Conservation (phyloP, 2,329 filamentous ascomycete genomes). For the Ustulina deusta region DNA sequence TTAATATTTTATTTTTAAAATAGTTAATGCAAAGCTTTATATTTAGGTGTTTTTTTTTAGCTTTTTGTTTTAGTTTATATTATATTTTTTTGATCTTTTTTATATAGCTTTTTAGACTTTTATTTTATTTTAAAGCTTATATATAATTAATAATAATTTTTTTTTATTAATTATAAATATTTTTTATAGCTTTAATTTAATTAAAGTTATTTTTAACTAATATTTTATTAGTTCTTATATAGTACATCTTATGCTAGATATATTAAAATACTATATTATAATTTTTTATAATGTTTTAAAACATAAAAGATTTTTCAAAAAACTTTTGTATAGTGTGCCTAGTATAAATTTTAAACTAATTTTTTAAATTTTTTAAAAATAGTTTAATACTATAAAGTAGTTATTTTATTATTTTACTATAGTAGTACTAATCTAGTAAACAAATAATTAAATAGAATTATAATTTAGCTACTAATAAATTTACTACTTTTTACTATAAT, state of each 20-base stretch:
- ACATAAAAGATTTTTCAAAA: not conserved
- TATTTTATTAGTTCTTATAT: not conserved
- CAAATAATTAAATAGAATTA: not conserved
- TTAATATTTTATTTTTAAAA: too few species aligned
- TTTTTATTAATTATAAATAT: not conserved
- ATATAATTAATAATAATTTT: not conserved
- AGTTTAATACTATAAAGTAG: not conserved
- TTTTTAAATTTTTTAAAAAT: not conserved
- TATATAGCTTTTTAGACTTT: not conserved
- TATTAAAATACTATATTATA: not conserved
- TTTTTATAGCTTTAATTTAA: not conserved
- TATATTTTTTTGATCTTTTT: not conserved
- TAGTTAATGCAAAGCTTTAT: too few species aligned
- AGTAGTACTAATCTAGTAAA: not conserved
- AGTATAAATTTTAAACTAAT: not conserved
- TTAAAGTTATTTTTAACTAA: not conserved
- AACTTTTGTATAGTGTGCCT: not conserved
- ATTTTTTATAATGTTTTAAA: not conserved
- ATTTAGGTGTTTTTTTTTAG: not conserved
- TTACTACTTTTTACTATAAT: not conserved
- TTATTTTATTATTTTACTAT: slow-evolving; percentile 1
- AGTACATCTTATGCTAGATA: not conserved
- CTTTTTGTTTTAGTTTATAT: not conserved
- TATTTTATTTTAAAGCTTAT: not conserved
- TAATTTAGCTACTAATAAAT: not conserved